Conservation (phyloP, 768 basidiomycete genomes). For the Mycena pura region DNA sequence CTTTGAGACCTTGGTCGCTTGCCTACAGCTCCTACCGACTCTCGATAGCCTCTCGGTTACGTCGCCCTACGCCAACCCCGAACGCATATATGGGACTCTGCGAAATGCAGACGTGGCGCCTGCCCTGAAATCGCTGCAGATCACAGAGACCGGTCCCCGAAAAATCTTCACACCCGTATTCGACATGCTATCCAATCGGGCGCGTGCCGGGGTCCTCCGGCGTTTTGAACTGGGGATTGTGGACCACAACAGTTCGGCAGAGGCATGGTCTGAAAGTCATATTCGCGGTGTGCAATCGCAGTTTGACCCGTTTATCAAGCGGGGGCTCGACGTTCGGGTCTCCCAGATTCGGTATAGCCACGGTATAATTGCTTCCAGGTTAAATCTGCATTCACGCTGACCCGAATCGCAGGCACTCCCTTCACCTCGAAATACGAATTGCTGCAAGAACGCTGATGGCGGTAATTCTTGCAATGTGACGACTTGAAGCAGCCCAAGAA, state of each 20-base stretch:
- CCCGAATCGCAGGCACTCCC: background rate
- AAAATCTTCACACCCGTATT: background rate
- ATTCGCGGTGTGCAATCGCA: background rate
- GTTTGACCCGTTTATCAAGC: background rate
- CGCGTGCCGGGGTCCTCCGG: background rate
- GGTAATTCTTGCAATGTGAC: background rate
- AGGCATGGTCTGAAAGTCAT: background rate
- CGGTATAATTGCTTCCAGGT: background rate
- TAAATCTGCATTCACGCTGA: background rate
- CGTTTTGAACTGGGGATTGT: background rate
- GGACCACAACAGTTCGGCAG: background rate
- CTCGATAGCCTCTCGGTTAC: too few relatives aligned
- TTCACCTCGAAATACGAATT: background rate
- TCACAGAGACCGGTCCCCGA: too few relatives aligned
- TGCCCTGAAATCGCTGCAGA: too few relatives aligned
- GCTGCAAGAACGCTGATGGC: background rate
- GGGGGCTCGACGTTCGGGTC: background rate
- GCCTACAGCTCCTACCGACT: too few relatives aligned
- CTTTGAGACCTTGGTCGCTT: too few relatives aligned
- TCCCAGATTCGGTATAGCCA: background rate
- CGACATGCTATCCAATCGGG: background rate
- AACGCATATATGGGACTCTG: too few relatives aligned
- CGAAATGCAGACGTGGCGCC: too few relatives aligned
- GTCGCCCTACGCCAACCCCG: too few relatives aligned
- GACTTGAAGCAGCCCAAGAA: too few relatives aligned